Evolutionary conservation across 345 rosid species (phyloP), one percentile per base, ranked within the genome.

Genomic region (Passiflora organensis): DNA sequence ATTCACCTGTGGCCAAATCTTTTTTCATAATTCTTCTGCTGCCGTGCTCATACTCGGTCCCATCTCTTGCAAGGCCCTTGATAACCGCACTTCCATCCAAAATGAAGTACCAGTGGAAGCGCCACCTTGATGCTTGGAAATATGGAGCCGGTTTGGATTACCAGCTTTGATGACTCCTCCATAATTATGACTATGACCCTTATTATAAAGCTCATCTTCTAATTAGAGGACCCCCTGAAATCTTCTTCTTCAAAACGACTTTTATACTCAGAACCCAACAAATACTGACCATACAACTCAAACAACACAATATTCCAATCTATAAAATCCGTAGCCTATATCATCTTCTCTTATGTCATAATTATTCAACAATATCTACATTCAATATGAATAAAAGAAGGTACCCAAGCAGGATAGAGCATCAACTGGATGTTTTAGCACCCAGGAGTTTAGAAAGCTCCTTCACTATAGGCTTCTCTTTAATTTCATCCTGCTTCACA

Each of bases 131-230:
- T 63, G 97, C 97, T 60, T 89, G 95, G 95, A 82, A 77, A 68
- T 86, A 79, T 48, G 97, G 97, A 46, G 69, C 95, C 41, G 97
- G 95, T 45, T 71, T 89, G 32, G 95, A 84, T 67, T 84, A 84
- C 62, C 72, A 86, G 78, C 81, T 86, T 13, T 89, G 77, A 87
- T 38, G 28, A 51, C 13, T 24, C n/a, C n/a, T n/a, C n/a, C n/a
- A n/a, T n/a, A n/a, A n/a, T n/a, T n/a, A n/a, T n/a, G n/a, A n/a
- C n/a, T n/a, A n/a, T n/a, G n/a, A n/a, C n/a, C n/a, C n/a, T n/a
- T n/a, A n/a, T n/a, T n/a, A n/a, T n/a, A n/a, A n/a, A n/a, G n/a
- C n/a, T n/a, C n/a, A n/a, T n/a, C n/a, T n/a, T n/a, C n/a, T n/a
- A n/a, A n/a, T n/a, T n/a, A n/a, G n/a, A n/a, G n/a, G n/a, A n/a